These are phyloP conservation scores for Dissophora ornata DNA, from an alignment of 192 early-diverging fungal genomes.

Conservation along the genomic window DNA sequence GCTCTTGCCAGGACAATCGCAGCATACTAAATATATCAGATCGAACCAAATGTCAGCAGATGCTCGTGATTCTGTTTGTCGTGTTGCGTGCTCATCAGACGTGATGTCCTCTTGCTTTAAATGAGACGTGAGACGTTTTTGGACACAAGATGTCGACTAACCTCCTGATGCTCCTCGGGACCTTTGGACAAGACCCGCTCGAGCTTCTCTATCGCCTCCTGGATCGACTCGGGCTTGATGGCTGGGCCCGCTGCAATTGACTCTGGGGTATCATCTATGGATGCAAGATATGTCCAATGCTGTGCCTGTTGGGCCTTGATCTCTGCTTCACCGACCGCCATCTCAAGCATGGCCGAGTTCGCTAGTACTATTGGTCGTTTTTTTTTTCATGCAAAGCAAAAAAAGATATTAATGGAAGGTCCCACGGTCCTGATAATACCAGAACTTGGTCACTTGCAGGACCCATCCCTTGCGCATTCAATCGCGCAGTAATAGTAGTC, in stretches of 20 bases:
- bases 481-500: too few species aligned
- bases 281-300: slow-evolving; percentile 22
- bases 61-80: too few species aligned
- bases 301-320: slow-evolving; percentile 8
- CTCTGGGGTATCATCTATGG: slow-evolving; percentile 43
- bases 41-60: too few species aligned
- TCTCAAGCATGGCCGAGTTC: slow-evolving; percentile 44
- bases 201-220: slow-evolving; percentile 28
- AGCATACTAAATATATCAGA: slow-evolving; percentile 36
- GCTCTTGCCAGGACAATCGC: slow-evolving; percentile 46
- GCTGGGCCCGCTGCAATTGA: slow-evolving; percentile 31
- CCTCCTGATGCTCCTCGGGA: slow-evolving; percentile 52
- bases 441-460: too few species aligned
- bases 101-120: background rate
- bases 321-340: slow-evolving; percentile 39
- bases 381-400: too few species aligned
- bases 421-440: too few species aligned
- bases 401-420: too few species aligned
- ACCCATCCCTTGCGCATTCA: too few species aligned
- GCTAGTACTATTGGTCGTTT: slow-evolving; percentile 27
- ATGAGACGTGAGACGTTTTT: background rate
- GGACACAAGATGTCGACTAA: background rate
- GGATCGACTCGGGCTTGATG: slow-evolving; percentile 30
- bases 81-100: too few species aligned
- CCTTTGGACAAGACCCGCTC: slow-evolving; percentile 31